phyloP scores from a whole-genome alignment of 1,284 basidiomycete species.

The Cerrena zonata region DNA sequence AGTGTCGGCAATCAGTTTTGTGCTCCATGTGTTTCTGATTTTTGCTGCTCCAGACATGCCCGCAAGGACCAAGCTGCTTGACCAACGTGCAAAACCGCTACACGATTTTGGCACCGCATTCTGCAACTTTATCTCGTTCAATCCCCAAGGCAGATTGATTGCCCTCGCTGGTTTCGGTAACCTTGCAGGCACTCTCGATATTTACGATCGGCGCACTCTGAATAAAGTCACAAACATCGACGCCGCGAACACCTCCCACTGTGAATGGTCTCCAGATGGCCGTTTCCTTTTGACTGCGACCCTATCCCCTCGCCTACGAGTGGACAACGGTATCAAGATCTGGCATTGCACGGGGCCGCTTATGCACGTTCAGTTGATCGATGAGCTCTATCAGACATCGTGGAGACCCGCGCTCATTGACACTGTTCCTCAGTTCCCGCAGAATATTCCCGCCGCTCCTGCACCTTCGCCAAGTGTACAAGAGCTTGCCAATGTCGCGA shows the following conservation, averaged over 20 bases:
- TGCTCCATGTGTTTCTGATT: neutral
- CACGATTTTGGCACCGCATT: constrained; percentile 89
- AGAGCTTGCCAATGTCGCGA: constrained; percentile 30
- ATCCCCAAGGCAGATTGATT: constrained; percentile 87
- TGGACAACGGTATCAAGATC: constrained; percentile 94
- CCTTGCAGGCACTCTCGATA: constrained; percentile 86
- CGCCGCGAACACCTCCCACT: constrained; percentile 88
- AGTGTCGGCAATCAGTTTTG: constrained; percentile 30
- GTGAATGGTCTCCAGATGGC: constrained; percentile 96
- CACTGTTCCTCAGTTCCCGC: constrained; percentile 69
- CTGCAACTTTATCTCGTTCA: constrained; percentile 90
- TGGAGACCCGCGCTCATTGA: constrained; percentile 78
- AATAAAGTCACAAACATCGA: constrained; percentile 83
- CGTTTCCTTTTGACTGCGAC: constrained; percentile 91
- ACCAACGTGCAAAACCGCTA: constrained; percentile 81
- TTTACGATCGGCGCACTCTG: constrained; percentile 85
- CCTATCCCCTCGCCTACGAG: constrained; percentile 88
- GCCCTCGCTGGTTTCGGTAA: constrained; percentile 94
- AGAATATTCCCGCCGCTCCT: constrained; percentile 71
- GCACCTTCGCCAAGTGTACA: constrained; percentile 58
- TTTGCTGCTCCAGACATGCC: constrained; percentile 75
- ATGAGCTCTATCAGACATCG: constrained; percentile 83
- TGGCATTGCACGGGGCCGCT: constrained; percentile 90
- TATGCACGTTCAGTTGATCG: constrained; percentile 69
- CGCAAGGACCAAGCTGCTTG: constrained; percentile 87